Conservation (phyloP, 768 basidiomycete genomes). For the Naganishia antarctica region DNA sequence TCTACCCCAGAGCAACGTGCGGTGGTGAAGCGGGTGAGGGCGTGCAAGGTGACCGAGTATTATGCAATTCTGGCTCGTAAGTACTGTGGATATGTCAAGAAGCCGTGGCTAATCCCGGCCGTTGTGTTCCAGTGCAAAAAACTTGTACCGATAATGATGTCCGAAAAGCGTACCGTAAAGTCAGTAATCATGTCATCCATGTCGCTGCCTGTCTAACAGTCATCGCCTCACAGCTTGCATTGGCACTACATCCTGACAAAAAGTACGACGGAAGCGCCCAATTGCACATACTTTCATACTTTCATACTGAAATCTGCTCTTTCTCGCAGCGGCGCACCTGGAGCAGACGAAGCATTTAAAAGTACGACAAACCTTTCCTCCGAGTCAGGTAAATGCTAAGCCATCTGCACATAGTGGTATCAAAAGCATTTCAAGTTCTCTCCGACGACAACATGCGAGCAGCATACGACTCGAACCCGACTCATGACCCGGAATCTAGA, state of each 20-base stretch:
- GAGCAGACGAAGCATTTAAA: constrained; percentile 97
- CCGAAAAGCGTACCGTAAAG: constrained; percentile 93
- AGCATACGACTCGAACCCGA: constrained; percentile 63
- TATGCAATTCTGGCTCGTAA: constrained; percentile 74
- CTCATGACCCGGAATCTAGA: constrained; percentile 69
- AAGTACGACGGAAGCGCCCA: constrained; percentile 41
- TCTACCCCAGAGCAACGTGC: constrained; percentile 78
- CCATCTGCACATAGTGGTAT: constrained; percentile 96
- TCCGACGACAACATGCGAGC: constrained; percentile 90
- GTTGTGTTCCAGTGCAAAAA: constrained; percentile 38
- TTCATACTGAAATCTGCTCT: too few relatives aligned
- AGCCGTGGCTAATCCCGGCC: too few relatives aligned
- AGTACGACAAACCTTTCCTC: constrained; percentile 55
- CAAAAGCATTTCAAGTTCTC: constrained; percentile 92
- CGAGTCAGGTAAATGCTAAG: too few relatives aligned
- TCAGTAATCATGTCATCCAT: constrained; percentile 49
- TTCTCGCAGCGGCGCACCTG: constrained; percentile 80
- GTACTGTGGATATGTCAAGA: constrained; percentile 18
- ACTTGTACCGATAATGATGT: constrained; percentile 47
- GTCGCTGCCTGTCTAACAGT: not conserved
- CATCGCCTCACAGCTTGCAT: constrained; percentile 62
- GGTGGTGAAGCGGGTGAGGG: constrained; percentile 76
- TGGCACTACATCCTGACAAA: constrained; percentile 56
- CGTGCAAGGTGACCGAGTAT: constrained; percentile 82
- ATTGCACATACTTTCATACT: too few relatives aligned